Base-by-base conservation (phyloP, 805 yeast genomes). In the Sugiyamaella chiloensis region DNA sequence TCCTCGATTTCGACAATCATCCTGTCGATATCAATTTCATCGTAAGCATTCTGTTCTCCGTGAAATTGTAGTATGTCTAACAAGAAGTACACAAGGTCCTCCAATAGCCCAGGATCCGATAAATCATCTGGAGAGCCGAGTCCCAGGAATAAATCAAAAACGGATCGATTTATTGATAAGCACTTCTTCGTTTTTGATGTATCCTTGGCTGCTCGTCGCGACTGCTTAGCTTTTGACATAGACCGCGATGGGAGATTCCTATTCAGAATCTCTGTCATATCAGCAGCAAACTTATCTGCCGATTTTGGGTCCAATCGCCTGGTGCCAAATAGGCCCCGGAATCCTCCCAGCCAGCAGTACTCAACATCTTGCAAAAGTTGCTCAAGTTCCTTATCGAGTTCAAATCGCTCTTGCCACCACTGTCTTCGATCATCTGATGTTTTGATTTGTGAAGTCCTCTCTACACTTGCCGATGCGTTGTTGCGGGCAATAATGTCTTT, bases 351-450 rank as follows among this genome's bases (percentile, higher is more conserved):
- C 90, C 96, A 87, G 47, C 69, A 67, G 19, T 63, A 62, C 46
- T 87, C 91, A 6, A 87, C 74, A 26, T 69, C 69, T 0, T 61
- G 57, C n/a, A 91, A 60, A n/a, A 89, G 63, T 1, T 62, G 63
- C 32, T 73, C 62, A 44, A 91, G 59, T 40, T 74, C 64, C 7
- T 68, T 61, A 62, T 91, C 96, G 14, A 89, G 67, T 0, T 63
- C 65, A 47, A 77, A 78, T 42, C 97, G 68, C 24, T 69, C 67
- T 34, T 73, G 72, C 96, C 97, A 93, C 96, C 97, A 91, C 5
- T 67, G 53, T 40, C 73, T 74, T 42, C 88, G 71, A 24, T 81
- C 84, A 35, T 80, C 83, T 39, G 75, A 72, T 0, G 87, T 73
- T 2, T 60, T 68, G 1, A 85, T 77, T 1, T 57, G 60, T 0